Evolutionary conservation across 2,329 filamentous ascomycete genomes (phyloP).

Genomic region (Balansia obtecta): DNA sequence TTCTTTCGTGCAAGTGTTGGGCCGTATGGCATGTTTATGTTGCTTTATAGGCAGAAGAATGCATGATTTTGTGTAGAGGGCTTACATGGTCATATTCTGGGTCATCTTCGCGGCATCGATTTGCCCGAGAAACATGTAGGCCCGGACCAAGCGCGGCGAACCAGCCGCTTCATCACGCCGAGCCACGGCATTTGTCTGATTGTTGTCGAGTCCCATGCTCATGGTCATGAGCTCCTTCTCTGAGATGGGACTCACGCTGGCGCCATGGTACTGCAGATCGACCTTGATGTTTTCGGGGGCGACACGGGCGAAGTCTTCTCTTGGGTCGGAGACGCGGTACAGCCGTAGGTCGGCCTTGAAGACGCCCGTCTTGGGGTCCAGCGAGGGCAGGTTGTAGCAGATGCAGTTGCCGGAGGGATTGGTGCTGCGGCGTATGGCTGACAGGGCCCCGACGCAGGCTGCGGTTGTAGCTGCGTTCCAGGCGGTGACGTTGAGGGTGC

Average conservation of each 20-base stretch:
- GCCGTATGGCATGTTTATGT: neutral
- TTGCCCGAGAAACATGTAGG: constrained; percentile 57
- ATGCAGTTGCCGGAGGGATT: constrained; percentile 69
- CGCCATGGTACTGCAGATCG: constrained; percentile 40
- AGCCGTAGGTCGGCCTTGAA: constrained; percentile 70
- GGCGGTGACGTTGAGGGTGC: constrained; percentile 37
- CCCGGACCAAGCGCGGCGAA: constrained; percentile 41
- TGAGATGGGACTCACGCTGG: constrained; percentile 22
- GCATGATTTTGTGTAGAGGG: neutral
- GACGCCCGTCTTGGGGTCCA: constrained; percentile 53
- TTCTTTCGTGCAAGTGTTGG: neutral
- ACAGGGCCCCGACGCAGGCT: constrained; percentile 48
- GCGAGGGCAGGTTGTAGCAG: constrained; percentile 69
- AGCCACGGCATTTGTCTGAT: constrained; percentile 6
- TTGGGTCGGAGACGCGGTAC: constrained; percentile 53
- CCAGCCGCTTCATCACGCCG: constrained; percentile 3
- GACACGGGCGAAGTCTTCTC: constrained; percentile 39
- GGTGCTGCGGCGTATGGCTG: constrained; percentile 40
- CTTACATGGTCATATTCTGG: constrained; percentile 48
- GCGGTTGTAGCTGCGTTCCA: constrained; percentile 43
- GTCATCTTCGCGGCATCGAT: constrained; percentile 47
- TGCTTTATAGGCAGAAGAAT: neutral
- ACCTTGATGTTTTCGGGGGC: constrained; percentile 40
- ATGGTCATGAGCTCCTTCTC: constrained; percentile 14
- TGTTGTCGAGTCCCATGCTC: constrained; percentile 13